A percentile compares a stretch with the other conserved stretches of the same genome.
phyloP scores from a whole-genome alignment of 495 filamentous ascomycete species.

The Entonaema liquescens region DNA sequence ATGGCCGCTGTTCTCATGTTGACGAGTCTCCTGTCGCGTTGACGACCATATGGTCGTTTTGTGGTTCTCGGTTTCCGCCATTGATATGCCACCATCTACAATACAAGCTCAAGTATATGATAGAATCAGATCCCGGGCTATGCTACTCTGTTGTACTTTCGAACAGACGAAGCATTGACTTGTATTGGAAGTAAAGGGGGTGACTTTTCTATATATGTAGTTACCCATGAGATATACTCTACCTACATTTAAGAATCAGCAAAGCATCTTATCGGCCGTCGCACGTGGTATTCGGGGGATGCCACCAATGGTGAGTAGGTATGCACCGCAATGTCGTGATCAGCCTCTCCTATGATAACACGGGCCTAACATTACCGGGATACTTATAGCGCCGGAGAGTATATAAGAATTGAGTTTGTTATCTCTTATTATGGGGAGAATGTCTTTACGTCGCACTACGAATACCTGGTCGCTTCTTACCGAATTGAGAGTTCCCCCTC shows the following conservation, averaged over 20 bases:
- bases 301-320: neutral
- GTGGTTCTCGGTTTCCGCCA: neutral
- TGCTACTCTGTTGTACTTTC: neutral
- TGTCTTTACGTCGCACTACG: neutral
- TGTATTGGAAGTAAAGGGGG: neutral
- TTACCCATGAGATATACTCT: neutral
- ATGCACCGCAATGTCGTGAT: constrained; percentile 20
- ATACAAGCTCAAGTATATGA: neutral
- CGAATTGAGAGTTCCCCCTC: constrained; percentile 7
- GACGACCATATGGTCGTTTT: constrained; percentile 6
- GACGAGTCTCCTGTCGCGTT: neutral
- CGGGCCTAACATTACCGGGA: neutral
- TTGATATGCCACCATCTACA: neutral
- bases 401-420: neutral
- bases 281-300: neutral
- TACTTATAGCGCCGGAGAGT: neutral
- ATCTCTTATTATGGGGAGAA: neutral
- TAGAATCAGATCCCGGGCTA: neutral
- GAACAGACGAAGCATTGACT: neutral
- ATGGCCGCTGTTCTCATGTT: neutral
- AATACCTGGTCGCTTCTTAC: neutral
- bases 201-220: neutral
- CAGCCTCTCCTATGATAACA: constrained; percentile 21
- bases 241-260: neutral
- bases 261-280: neutral